Evolutionary conservation across 805 yeast genomes (phyloP).

Genomic region (Candida andamanensis): DNA sequence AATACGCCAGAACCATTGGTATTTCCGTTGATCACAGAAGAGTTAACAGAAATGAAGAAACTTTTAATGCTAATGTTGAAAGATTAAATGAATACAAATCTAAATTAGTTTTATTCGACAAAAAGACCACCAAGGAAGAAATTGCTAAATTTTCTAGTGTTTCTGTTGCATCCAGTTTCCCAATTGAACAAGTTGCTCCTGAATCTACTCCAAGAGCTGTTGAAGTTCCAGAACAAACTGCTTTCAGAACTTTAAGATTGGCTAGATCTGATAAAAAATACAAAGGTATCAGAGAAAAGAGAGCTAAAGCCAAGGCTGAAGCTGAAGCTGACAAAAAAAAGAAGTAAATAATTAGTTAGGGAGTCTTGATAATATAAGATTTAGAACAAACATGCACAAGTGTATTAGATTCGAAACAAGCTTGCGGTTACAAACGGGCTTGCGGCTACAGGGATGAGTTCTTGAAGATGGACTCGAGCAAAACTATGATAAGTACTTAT

Average conservation of each 20-base stretch:
- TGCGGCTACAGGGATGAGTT: too few relatives aligned
- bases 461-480: too few relatives aligned
- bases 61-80: constrained; percentile 88
- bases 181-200: constrained; percentile 72
- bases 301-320: constrained; percentile 95
- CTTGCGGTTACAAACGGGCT: too few relatives aligned
- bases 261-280: constrained; percentile 93
- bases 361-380: too few relatives aligned
- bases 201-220: constrained; percentile 88
- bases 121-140: constrained; percentile 74
- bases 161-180: constrained; percentile 78
- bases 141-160: constrained; percentile 57
- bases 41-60: constrained; percentile 96
- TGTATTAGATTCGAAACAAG: too few relatives aligned
- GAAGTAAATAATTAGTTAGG: constrained; percentile 79
- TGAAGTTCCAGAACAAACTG: constrained; percentile 61
- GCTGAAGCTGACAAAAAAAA: constrained; percentile 98
- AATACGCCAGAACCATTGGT: constrained; percentile 98
- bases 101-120: constrained; percentile 93
- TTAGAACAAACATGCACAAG: too few relatives aligned
- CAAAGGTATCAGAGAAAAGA: constrained; percentile 96
- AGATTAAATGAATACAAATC: constrained; percentile 96
- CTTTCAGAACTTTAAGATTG: constrained; percentile 91
- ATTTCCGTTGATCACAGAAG: constrained; percentile 99
- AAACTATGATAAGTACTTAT: too few relatives aligned